Conservation (phyloP, 768 basidiomycete genomes). For the Dioszegia crocea region DNA sequence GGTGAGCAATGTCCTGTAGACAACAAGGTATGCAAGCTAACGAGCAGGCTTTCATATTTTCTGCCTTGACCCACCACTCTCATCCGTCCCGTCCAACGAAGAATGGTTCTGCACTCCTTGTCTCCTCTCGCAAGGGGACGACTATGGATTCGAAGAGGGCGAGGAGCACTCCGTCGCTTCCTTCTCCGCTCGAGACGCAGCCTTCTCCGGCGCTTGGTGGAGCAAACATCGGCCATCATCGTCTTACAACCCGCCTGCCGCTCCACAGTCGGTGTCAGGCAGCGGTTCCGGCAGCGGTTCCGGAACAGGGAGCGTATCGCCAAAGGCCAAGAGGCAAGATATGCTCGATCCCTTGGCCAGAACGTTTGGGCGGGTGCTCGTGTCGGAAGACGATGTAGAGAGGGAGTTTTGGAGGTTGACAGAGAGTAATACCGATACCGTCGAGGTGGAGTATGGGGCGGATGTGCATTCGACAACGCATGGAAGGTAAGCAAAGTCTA, state of each 20-base stretch:
- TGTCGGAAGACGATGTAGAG: slow-evolving; percentile 91
- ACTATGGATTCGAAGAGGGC: slow-evolving; percentile 97
- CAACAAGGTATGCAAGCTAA: slow-evolving; percentile 3
- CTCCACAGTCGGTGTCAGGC: slow-evolving; percentile 46
- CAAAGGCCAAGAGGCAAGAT: slow-evolving; percentile 29
- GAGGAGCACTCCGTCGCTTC: slow-evolving; percentile 88
- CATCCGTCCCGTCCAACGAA: slow-evolving; percentile 72
- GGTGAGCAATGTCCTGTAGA: slow-evolving; percentile 53
- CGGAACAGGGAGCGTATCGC: slow-evolving; percentile 51
- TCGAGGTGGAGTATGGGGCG: slow-evolving; percentile 99
- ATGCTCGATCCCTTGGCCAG: slow-evolving; percentile 21
- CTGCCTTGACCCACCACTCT: slow-evolving; percentile 87
- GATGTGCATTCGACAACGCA: slow-evolving; percentile 97
- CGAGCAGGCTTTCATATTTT: slow-evolving; percentile 86
- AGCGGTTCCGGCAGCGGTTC: not conserved
- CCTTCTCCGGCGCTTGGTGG: slow-evolving; percentile 88
- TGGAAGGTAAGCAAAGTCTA: slow-evolving; percentile 65
- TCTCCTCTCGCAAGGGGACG: slow-evolving; percentile 82
- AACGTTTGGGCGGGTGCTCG: slow-evolving; percentile 48
- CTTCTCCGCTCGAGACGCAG: slow-evolving; percentile 84
- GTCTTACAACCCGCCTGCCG: not conserved
- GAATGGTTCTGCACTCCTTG: slow-evolving; percentile 96
- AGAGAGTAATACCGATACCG: slow-evolving; percentile 79
- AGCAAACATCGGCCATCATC: slow-evolving; percentile 58
- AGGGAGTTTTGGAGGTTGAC: slow-evolving; percentile 95